A percentile compares a stretch with the other conserved stretches of the same genome.
Conservation (phyloP, 2,329 filamentous ascomycete genomes). For the Plectosphaerella cucumerina region DNA sequence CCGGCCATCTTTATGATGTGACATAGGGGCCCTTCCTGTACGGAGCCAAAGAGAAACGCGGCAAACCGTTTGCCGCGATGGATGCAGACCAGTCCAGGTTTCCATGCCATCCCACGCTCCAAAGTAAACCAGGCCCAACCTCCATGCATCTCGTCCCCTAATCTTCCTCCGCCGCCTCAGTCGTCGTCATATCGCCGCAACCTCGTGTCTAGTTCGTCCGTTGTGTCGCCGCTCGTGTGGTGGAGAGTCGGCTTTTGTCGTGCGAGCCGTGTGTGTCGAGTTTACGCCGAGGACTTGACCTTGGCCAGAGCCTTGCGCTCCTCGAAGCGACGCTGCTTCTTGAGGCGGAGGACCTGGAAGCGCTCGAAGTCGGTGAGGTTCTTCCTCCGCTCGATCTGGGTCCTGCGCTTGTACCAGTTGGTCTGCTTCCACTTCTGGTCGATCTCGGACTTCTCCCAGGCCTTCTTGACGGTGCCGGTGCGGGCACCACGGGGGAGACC, state of each 20-base stretch:
- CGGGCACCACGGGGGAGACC: slow-evolving; percentile 83
- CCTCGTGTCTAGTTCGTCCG: slow-evolving; percentile 4
- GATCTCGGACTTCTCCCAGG: slow-evolving; percentile 88
- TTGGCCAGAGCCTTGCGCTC: slow-evolving; percentile 95
- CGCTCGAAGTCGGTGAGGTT: slow-evolving; percentile 96
- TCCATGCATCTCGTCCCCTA: slow-evolving; percentile 8
- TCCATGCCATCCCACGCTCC: slow-evolving; percentile 21
- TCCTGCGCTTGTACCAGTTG: slow-evolving; percentile 92
- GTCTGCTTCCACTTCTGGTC: slow-evolving; percentile 90
- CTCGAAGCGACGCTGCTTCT: slow-evolving; percentile 99
- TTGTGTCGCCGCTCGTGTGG: neutral
- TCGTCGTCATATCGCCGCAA: slow-evolving; percentile 4
- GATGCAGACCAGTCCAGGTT: slow-evolving; percentile 37
- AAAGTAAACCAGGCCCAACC: slow-evolving; percentile 5
- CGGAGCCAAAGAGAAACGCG: slow-evolving; percentile 54
- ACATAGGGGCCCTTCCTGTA: slow-evolving; percentile 61
- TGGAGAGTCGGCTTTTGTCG: neutral
- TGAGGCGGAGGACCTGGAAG: slow-evolving; percentile 99
- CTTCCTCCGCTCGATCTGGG: slow-evolving; percentile 80
- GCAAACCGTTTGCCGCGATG: slow-evolving; percentile 50
- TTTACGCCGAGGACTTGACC: slow-evolving; percentile 77
- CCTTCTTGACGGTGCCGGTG: slow-evolving; percentile 75
- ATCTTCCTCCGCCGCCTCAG: slow-evolving; percentile 8
- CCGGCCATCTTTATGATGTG: slow-evolving; percentile 58
- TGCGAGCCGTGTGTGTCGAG: slow-evolving; percentile 8